Evolutionary conservation across 108 stramenopile genomes (phyloP).

Genomic region (Nitzschia putrida): DNA sequence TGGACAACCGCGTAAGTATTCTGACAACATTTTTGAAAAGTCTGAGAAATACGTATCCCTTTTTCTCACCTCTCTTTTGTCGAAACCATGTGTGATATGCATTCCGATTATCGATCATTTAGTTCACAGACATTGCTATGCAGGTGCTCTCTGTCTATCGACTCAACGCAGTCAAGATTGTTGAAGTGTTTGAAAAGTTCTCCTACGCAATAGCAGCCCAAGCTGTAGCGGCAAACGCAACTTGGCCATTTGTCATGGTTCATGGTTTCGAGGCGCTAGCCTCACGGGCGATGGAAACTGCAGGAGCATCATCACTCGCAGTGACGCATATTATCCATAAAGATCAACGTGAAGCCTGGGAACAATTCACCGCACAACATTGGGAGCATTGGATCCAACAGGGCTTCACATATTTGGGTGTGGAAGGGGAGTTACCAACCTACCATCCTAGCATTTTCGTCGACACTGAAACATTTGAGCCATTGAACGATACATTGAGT

Average conservation of each 20-base stretch:
- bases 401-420: not conserved
- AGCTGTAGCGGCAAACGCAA: not conserved
- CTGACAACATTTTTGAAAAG: not conserved
- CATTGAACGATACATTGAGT: not conserved
- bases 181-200: not conserved
- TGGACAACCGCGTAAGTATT: not conserved
- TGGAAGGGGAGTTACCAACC: not conserved
- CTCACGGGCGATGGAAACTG: not conserved
- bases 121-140: not conserved
- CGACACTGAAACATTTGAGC: not conserved
- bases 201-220: not conserved
- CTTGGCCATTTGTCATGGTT: conserved; percentile 19
- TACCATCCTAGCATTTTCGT: not conserved
- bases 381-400: not conserved
- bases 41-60: not conserved
- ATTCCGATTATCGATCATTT: not conserved
- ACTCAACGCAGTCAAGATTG: not conserved
- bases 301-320: not conserved
- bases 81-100: too few relatives aligned
- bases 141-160: not conserved
- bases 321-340: not conserved
- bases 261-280: not conserved
- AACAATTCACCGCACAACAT: not conserved
- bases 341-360: conserved; percentile 7
- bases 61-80: too few relatives aligned